phyloP scores from a whole-genome alignment of 1,284 basidiomycete species.

The Phellinidium pouzarii region DNA sequence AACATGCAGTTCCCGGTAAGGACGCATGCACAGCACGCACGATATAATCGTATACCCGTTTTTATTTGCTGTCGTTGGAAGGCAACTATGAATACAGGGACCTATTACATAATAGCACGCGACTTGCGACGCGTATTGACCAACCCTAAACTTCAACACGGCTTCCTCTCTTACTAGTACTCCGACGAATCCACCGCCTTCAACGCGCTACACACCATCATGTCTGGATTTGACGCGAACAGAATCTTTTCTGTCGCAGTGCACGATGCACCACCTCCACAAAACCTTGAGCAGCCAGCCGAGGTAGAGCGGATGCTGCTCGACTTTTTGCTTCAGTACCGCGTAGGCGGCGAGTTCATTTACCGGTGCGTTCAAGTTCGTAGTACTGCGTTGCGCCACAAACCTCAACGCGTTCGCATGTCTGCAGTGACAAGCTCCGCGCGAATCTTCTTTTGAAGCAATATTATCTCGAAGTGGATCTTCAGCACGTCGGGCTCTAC shows the following conservation, averaged over 20 bases:
- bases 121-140: neutral
- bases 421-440: constrained; percentile 89
- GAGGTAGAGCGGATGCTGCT: constrained; percentile 75
- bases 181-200: neutral
- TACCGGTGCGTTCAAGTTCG: constrained; percentile 65
- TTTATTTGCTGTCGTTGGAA: too few relatives aligned
- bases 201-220: constrained; percentile 21
- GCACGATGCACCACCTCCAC: constrained; percentile 48
- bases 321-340: constrained; percentile 82
- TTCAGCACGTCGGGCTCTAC: constrained; percentile 86
- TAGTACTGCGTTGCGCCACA: too few relatives aligned
- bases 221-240: constrained; percentile 72
- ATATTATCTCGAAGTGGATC: constrained; percentile 87
- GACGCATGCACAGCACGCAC: too few relatives aligned
- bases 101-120: neutral
- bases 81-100: too few relatives aligned
- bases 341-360: constrained; percentile 83
- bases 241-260: constrained; percentile 75
- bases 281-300: constrained; percentile 62
- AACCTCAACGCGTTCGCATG: too few relatives aligned
- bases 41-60: too few relatives aligned
- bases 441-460: constrained; percentile 89
- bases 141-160: constrained; percentile 5
- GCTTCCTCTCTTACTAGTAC: neutral
- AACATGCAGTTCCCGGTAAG: too few relatives aligned